These are phyloP conservation scores for Rubus parviflorus DNA, from an alignment of 306 rosid genomes.

Conservation along the genomic window DNA sequence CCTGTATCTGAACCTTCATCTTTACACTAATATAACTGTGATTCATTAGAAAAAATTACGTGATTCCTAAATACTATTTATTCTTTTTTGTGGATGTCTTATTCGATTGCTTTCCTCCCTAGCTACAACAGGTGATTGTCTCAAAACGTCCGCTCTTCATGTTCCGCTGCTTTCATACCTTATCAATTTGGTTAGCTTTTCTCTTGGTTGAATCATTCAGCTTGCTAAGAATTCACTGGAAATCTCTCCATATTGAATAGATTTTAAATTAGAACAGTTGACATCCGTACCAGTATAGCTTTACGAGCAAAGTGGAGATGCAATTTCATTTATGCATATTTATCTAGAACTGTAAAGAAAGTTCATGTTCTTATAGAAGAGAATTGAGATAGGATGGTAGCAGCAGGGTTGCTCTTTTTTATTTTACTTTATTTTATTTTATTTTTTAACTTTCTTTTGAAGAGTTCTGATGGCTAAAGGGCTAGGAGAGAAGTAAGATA, in stretches of 20 bases:
- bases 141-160: neutral
- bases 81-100: no score
- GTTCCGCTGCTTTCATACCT: neutral
- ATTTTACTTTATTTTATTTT: no score
- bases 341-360: neutral
- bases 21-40: neutral
- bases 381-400: no score
- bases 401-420: no score
- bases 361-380: no score
- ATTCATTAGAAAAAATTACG: neutral
- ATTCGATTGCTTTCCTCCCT: no score
- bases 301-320: neutral
- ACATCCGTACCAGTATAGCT: neutral
- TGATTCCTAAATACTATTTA: neutral
- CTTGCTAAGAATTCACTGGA: neutral
- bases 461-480: no score
- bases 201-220: neutral
- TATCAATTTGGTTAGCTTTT: neutral
- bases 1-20: neutral
- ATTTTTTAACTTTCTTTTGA: no score
- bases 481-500: no score
- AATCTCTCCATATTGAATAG: neutral
- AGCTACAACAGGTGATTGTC: no score
- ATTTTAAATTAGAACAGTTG: no score
- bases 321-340: neutral